Percentiles rank a stretch among this genome's conserved stretches.
Evolutionary conservation across 2,329 filamentous ascomycete genomes (phyloP).

Genomic region (Pseudogymnoascus sp.): DNA sequence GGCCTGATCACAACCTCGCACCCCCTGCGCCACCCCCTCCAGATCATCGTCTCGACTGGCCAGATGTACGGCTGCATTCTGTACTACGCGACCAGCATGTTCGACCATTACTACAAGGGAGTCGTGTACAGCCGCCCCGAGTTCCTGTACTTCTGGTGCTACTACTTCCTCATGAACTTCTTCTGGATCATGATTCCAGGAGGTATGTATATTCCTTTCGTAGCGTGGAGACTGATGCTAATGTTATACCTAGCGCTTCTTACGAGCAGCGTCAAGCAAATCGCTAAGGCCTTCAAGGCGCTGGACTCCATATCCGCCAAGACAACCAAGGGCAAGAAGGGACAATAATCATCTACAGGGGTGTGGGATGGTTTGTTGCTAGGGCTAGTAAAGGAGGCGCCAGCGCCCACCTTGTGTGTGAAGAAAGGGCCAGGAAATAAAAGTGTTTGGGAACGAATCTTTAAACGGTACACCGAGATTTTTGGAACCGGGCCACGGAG

Average conservation of each 20-base stretch:
- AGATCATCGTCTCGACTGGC: constrained; percentile 32
- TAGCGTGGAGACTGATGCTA: not conserved
- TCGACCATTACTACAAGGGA: constrained; percentile 40
- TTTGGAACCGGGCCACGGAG: not conserved
- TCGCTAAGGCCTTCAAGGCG: constrained; percentile 30
- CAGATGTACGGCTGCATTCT: constrained; percentile 47
- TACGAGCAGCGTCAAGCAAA: constrained; percentile 30
- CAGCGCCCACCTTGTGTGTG: not conserved
- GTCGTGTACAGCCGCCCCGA: constrained; percentile 50
- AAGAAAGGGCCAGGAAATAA: not conserved
- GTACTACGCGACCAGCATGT: constrained; percentile 53
- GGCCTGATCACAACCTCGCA: constrained; percentile 37
- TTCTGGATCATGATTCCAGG: constrained; percentile 52
- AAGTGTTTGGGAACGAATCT: not conserved
- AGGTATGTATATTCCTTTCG: constrained; percentile 33
- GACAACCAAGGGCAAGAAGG: constrained; percentile 1
- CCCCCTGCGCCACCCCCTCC: constrained; percentile 42
- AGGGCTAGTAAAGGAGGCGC: not conserved
- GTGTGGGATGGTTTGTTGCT: not conserved
- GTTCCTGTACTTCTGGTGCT: constrained; percentile 54
- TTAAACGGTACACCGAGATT: not conserved
- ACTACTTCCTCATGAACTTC: constrained; percentile 53
- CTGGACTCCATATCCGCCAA: constrained; percentile 20
- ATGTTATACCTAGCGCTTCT: constrained; percentile 26
- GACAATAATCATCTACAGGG: not conserved